phyloP scores from a whole-genome alignment of 345 rosid genomes.

The Syzygium aromaticum region DNA sequence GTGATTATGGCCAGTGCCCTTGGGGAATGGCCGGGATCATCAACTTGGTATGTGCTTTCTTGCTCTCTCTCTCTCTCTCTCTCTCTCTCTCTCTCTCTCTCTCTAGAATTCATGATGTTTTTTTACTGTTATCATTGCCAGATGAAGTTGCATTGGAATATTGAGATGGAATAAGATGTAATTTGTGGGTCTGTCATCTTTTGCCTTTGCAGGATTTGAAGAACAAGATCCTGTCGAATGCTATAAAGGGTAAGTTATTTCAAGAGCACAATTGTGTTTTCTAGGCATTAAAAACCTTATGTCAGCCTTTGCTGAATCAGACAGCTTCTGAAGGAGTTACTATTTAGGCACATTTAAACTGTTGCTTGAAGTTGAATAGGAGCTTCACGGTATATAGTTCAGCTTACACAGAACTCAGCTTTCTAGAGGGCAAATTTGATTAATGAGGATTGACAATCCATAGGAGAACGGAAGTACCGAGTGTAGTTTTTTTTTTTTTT shows the following conservation, averaged over 20 bases:
- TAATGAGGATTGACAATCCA: neutral
- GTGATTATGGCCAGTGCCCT: conserved; percentile 49
- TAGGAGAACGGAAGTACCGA: neutral
- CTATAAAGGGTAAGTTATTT: conserved; percentile 32
- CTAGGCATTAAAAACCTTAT: neutral
- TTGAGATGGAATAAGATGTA: neutral
- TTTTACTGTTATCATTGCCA: neutral
- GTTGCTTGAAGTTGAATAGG: neutral
- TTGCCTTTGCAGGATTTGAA: conserved; percentile 27
- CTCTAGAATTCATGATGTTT: neutral
- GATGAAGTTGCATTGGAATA: neutral
- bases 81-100: neutral
- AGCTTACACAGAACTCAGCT: neutral
- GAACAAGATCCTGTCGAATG: conserved; percentile 36
- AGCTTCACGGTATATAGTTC: neutral
- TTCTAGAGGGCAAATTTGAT: neutral
- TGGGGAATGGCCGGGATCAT: conserved; percentile 49
- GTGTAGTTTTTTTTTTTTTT: neutral
- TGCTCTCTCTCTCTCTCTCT: neutral
- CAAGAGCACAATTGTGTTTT: neutral
- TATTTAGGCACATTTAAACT: neutral
- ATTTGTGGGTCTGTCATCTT: neutral
- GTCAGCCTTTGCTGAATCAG: neutral
- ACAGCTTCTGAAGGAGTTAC: neutral
- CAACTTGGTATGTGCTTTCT: conserved; percentile 22